These are phyloP conservation scores for Aegilops bicornis DNA, from an alignment of 176 grass and related monocot genomes.

Conservation along the genomic window DNA sequence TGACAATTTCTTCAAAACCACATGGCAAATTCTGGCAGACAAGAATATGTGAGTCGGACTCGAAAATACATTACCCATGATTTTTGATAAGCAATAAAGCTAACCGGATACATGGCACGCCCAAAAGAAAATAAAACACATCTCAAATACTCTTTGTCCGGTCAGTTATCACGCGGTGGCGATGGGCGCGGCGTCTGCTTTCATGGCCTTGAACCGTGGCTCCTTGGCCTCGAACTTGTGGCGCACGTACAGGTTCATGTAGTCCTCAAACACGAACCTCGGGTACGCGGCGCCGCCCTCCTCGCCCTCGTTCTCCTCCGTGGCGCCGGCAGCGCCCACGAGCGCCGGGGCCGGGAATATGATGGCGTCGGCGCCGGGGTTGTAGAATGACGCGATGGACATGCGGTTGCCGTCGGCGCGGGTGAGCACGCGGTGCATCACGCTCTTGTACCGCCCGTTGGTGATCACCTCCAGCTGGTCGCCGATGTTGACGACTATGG, in stretches of 20 bases:
- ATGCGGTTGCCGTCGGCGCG: slow-evolving; percentile 85
- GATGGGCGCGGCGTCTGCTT: slow-evolving; percentile 40
- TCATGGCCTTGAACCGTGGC: slow-evolving; percentile 80
- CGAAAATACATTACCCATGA: too few species aligned
- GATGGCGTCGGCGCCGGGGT: slow-evolving; percentile 81
- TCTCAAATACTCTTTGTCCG: too few species aligned
- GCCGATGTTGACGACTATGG: slow-evolving; percentile 89
- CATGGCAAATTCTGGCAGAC: too few species aligned
- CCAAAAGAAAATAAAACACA: too few species aligned
- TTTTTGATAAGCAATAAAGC: too few species aligned
- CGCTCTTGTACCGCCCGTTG: slow-evolving; percentile 96
- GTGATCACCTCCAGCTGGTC: slow-evolving; percentile 99
- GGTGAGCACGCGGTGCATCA: slow-evolving; percentile 78
- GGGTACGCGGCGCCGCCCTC: slow-evolving; percentile 37
- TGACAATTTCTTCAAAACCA: too few species aligned
- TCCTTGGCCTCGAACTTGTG: slow-evolving; percentile 94
- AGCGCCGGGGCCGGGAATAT: slow-evolving; percentile 77
- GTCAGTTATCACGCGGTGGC: slow-evolving; percentile 32
- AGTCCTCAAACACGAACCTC: slow-evolving; percentile 92
- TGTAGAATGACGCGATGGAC: slow-evolving; percentile 98
- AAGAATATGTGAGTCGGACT: too few species aligned
- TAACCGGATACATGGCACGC: too few species aligned
- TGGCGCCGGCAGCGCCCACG: neutral
- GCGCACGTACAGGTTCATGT: slow-evolving; percentile 82
- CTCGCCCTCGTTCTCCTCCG: neutral